Conservation (phyloP, 805 yeast species). For the Candida insectorum region DNA sequence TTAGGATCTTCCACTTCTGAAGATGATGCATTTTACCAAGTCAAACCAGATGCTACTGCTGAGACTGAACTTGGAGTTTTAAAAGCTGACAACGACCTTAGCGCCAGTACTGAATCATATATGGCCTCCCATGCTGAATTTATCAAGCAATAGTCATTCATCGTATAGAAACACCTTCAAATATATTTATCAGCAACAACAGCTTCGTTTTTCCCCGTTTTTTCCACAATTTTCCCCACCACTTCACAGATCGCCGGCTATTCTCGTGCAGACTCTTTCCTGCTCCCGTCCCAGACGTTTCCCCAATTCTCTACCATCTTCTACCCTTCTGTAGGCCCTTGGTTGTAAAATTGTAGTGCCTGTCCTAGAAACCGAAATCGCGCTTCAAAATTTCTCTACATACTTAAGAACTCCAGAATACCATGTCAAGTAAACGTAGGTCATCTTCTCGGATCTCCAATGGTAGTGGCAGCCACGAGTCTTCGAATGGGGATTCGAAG, state of each 20-base stretch:
- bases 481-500: conserved; percentile 8
- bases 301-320: too few species aligned
- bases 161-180: not conserved
- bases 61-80: conserved; percentile 35
- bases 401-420: not conserved
- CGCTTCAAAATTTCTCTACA: not conserved
- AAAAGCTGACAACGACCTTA: conserved; percentile 25
- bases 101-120: conserved; percentile 29
- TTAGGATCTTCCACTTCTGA: conserved; percentile 60
- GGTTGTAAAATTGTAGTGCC: too few species aligned
- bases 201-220: too few species aligned
- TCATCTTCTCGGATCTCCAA: conserved; percentile 1
- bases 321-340: too few species aligned
- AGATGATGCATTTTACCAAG: conserved; percentile 41
- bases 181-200: not conserved
- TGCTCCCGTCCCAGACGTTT: too few species aligned
- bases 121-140: conserved; percentile 34
- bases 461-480: not conserved
- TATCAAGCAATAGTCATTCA: conserved; percentile 19
- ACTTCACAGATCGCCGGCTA: too few species aligned
- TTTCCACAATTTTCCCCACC: too few species aligned
- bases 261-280: too few species aligned
- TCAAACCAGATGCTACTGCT: conserved; percentile 37
- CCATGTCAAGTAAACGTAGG: not conserved
- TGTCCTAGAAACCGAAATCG: too few species aligned